Base-by-base conservation (phyloP, 2,329 filamentous ascomycete genomes). In the Lecanicillium sp. region DNA sequence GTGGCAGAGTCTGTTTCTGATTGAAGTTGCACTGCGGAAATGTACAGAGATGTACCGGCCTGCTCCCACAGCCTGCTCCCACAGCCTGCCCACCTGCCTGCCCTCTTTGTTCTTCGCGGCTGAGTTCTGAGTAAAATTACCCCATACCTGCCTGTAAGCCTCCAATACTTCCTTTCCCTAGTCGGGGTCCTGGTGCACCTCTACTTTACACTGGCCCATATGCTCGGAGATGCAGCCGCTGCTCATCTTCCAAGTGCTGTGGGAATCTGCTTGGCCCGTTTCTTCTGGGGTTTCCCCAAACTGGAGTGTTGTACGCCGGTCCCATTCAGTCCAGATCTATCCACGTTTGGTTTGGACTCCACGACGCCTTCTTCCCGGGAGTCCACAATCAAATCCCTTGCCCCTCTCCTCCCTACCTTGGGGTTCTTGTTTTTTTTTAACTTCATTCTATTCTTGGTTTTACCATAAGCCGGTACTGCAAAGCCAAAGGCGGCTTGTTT, bases 321-420 rank as follows among this genome's bases (percentile, higher is more conserved):
- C 32, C 14, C 37, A 41, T 26, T 26, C 37, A 29, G 30, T 40
- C 36, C 44, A 47, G 44, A 47, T 47, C 44, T 47, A 27, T 40
- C 37, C 44, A 47, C 37, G 44, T 40, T 35, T 15, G 29, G 36
- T 17, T 40, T 47, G 44, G 44, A 47, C 44, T 47, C 44, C 36
- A 47, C 44, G 44, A 41, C 44, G 29, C 44, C 44, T 47, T 47
- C 37, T 35, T 17, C 14, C 36, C 27, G 29, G 36, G 26, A n/a
- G 38, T 37, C 44, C 44, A 47, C 44, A 47, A 33, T 21, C 44
- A 35, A 47, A 35, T 47, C 44, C n/a, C n/a, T n/a, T n/a, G 24
- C 20, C 35, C 42, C 44, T 26, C 27, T 19, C 29, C 20, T 47
- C 23, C 36, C 17, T 26, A 19, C 23, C n/a, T n/a, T n/a, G n/a